Conservation (phyloP, 345 rosid species). For the Eucalyptus erythrocorys region DNA sequence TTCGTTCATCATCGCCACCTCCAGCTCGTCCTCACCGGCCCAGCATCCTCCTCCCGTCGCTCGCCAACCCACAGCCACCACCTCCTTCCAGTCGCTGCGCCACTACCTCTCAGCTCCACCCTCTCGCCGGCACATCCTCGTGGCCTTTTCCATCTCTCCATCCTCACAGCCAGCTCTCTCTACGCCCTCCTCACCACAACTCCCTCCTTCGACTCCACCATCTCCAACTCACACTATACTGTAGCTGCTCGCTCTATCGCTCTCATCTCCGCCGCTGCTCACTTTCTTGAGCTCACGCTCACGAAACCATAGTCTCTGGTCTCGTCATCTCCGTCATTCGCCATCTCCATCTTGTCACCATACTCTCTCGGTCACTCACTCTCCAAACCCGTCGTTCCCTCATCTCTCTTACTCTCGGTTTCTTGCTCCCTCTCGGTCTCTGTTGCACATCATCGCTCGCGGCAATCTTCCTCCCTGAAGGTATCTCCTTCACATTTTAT, state of each 20-base stretch:
- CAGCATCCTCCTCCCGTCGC: background rate
- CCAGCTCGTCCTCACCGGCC: background rate
- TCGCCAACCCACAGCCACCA: background rate
- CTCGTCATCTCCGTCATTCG: background rate
- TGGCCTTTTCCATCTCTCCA: no score
- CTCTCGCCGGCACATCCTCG: rapidly evolving
- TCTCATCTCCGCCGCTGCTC: background rate
- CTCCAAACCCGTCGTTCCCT: background rate
- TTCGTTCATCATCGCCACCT: background rate
- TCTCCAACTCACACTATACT: background rate
- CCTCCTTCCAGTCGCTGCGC: background rate
- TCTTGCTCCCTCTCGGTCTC: background rate
- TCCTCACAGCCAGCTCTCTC: background rate
- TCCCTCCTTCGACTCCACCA: background rate
- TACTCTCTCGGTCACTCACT: background rate
- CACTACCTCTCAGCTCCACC: rapidly evolving
- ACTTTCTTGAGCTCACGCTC: background rate
- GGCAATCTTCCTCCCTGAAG: background rate
- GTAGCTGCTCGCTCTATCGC: background rate
- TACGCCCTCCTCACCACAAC: background rate
- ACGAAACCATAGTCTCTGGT: background rate
- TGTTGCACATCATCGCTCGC: background rate
- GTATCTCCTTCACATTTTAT: background rate
- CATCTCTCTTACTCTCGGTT: background rate
- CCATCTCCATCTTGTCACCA: background rate